A percentile compares a stretch with the other conserved stretches of the same genome.
Conservation (phyloP, 1,139 yeast genomes). For the Saccharomyces hybrid region DNA sequence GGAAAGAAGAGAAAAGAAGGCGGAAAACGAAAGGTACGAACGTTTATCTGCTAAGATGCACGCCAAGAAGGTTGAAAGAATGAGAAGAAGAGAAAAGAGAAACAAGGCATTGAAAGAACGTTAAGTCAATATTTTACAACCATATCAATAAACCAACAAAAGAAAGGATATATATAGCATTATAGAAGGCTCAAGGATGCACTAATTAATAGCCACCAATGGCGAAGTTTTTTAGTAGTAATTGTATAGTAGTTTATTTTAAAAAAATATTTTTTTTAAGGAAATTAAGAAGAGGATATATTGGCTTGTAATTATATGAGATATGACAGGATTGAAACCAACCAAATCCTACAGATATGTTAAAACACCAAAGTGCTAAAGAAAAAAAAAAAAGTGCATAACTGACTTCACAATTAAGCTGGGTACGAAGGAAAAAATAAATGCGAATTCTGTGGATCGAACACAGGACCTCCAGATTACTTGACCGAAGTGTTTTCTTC, state of each 20-base stretch:
- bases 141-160: not conserved
- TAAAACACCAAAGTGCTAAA: too few relatives aligned
- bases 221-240: not conserved
- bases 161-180: not conserved
- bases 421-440: conserved; percentile 8
- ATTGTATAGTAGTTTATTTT: not conserved
- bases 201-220: not conserved
- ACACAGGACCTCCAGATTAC: conserved; percentile 80
- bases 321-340: not conserved
- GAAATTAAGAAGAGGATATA: too few relatives aligned
- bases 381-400: not conserved
- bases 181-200: not conserved
- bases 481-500: conserved; percentile 18
- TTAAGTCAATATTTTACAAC: conserved; percentile 21
- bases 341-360: too few relatives aligned
- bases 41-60: conserved; percentile 66
- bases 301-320: not conserved
- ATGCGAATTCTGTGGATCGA: conserved; percentile 85
- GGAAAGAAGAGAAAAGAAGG: conserved; percentile 62
- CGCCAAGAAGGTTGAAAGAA: conserved; percentile 68
- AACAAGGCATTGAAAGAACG: conserved; percentile 70
- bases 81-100: conserved; percentile 75
- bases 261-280: not conserved
- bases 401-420: not conserved
- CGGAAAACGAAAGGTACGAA: conserved; percentile 67